These are phyloP conservation scores for Boletus subcaerulescens DNA, from an alignment of 768 basidiomycete species.

Conservation along the genomic window DNA sequence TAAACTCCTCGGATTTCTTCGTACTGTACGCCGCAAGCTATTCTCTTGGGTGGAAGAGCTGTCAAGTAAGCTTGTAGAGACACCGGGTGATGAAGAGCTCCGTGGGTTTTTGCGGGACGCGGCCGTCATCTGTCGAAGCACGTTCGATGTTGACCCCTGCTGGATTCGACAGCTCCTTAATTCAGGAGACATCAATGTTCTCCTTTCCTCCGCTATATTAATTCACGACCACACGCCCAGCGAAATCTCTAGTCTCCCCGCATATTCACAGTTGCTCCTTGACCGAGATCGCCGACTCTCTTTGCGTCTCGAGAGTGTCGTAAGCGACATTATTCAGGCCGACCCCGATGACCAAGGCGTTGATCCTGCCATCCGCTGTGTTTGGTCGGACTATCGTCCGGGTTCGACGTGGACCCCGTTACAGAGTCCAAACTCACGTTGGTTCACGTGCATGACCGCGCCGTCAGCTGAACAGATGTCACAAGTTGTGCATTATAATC, in stretches of 20 bases:
- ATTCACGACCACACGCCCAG: slow-evolving; percentile 27
- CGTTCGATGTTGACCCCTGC: slow-evolving; percentile 25
- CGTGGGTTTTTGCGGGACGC: slow-evolving; percentile 33
- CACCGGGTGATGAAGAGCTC: slow-evolving; percentile 12
- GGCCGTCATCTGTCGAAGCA: slow-evolving; percentile 38
- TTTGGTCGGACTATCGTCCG: slow-evolving; percentile 27
- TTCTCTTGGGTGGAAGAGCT: slow-evolving; percentile 40
- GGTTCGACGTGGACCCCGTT: slow-evolving; percentile 21
- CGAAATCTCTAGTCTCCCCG: slow-evolving; percentile 1
- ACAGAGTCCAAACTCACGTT: slow-evolving; percentile 14
- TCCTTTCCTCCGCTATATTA: slow-evolving; percentile 24
- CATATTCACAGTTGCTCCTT: slow-evolving; percentile 17
- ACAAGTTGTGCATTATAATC: slow-evolving; percentile 22
- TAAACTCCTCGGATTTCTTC: slow-evolving; percentile 28
- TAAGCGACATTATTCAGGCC: slow-evolving; percentile 2
- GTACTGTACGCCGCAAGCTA: slow-evolving; percentile 29
- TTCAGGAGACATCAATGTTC: slow-evolving; percentile 22
- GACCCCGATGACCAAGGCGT: slow-evolving; percentile 9
- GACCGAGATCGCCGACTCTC: slow-evolving; percentile 33
- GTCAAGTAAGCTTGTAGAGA: slow-evolving; percentile 15
- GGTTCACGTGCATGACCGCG: slow-evolving; percentile 23
- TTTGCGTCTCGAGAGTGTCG: slow-evolving; percentile 16
- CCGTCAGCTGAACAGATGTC: slow-evolving; percentile 3
- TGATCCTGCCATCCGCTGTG: slow-evolving; percentile 13
- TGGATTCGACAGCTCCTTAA: slow-evolving; percentile 13